phyloP scores from a whole-genome alignment of 305 asterid genomes.

The Andrographis paniculata region DNA sequence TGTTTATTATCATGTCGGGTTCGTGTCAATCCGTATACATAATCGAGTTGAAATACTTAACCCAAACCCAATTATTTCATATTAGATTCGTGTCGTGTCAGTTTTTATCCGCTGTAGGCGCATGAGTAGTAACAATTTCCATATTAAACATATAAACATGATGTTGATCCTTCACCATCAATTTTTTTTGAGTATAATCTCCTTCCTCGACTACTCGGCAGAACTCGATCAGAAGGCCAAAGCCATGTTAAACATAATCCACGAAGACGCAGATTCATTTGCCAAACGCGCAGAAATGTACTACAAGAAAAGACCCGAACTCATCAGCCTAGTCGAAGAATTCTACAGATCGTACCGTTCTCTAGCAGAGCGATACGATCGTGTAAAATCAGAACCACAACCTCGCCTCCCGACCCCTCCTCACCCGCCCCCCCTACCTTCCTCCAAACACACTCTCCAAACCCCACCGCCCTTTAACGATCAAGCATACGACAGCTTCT shows the following conservation, averaged over 20 bases:
- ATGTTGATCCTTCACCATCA: background rate
- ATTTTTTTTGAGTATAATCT: background rate
- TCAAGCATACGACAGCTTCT: slow-evolving; percentile 71
- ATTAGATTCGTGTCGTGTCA: too few relatives aligned
- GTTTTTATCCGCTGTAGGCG: too few relatives aligned
- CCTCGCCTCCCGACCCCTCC: slow-evolving; percentile 47
- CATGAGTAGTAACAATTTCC: background rate
- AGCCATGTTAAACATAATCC: slow-evolving; percentile 66
- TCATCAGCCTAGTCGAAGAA: slow-evolving; percentile 73
- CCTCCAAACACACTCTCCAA: slow-evolving; percentile 44
- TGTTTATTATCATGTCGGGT: too few relatives aligned
- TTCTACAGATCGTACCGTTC: slow-evolving; percentile 73
- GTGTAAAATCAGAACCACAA: slow-evolving; percentile 43
- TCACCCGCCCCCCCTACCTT: slow-evolving; percentile 38
- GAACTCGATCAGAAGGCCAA: slow-evolving; percentile 75
- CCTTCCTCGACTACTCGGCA: slow-evolving; percentile 19
- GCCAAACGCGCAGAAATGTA: slow-evolving; percentile 96
- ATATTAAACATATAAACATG: background rate
- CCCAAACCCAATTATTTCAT: too few relatives aligned
- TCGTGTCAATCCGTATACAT: too few relatives aligned
- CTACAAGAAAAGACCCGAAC: slow-evolving; percentile 85
- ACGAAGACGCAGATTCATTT: slow-evolving; percentile 87
- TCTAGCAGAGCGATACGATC: slow-evolving; percentile 67
- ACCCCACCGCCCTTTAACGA: slow-evolving; percentile 38
- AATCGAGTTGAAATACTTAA: too few relatives aligned